Base-by-base conservation (phyloP, 345 rosid genomes). In the Corchorus capsularis region DNA sequence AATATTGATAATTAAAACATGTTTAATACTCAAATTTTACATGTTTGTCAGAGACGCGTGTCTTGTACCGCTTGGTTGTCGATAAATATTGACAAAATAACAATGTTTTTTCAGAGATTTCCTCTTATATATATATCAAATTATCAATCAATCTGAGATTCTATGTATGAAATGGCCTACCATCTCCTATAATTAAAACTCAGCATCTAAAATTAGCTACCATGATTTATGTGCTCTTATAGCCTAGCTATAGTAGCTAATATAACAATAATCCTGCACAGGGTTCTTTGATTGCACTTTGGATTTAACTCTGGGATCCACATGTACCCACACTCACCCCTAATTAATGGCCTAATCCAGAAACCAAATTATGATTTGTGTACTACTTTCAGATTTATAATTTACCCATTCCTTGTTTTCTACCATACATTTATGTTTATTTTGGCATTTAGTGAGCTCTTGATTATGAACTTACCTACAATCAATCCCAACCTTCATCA, bases 91-190 rank as follows among this genome's bases (percentile, higher is more conserved):
- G 77, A 81, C 71, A 47, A 50, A 53, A 16, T 46, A 63, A 46
- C 59, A 52, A 4, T 34, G 60, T 45, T 52, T 32, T 0, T 50
- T 69, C 73, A 32, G 45, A 57, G 55, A n/a, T n/a, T n/a, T n/a
- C n/a, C n/a, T n/a, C n/a, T n/a, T n/a, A n/a, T n/a, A n/a, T n/a
- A n/a, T n/a, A 45, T 19, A 27, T 54, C 27, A 12, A 19, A 0
- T 9, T 19, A 63, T 63, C 79, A 75, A 71, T 77, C 80, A 69
- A 74, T 77, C 75, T 71, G 55, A 74, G 82, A 84, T 76, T 79
- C 79, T 66, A 8, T 11, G 64, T 43, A 20, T 27, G 27, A 49
- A 3, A 37, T 59, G 85, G 64, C 84, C 82, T 77, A 74, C 84
- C 71, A 69, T 8, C 16, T 10, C 61, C 60, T 45, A 52, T 16